Conservation (phyloP, 169 alveolate species). For the Plasmodium adleri region DNA sequence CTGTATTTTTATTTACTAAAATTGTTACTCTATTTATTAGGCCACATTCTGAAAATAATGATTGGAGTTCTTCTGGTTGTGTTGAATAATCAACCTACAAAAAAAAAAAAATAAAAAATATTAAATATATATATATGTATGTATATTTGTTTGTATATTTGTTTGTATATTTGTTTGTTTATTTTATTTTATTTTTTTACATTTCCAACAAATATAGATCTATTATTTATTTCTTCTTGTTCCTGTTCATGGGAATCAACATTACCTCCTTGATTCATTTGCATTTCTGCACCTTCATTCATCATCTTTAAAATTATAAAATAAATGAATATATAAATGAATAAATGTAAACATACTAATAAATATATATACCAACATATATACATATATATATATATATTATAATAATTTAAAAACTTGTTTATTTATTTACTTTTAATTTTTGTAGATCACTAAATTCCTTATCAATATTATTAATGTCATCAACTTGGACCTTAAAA, state of each 20-base stretch:
- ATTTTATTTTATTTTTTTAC: conserved; percentile 59
- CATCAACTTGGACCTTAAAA: conserved; percentile 65
- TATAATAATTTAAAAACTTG: not conserved
- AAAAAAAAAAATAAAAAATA: conserved; percentile 21
- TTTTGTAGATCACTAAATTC: conserved; percentile 73
- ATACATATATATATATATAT: conserved; percentile 8
- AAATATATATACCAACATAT: not conserved
- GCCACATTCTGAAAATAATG: conserved; percentile 93
- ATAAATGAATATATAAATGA: not conserved
- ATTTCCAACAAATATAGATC: conserved; percentile 87
- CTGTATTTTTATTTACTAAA: conserved; percentile 92
- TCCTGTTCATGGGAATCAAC: conserved; percentile 72
- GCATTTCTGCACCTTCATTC: conserved; percentile 77
- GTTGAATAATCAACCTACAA: conserved; percentile 93
- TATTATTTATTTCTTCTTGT: conserved; percentile 84
- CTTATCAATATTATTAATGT: conserved; percentile 63
- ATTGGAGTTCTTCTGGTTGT: conserved; percentile 92
- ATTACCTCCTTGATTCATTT: conserved; percentile 46
- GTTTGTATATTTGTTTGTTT: not conserved
- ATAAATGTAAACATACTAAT: not conserved
- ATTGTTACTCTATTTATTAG: conserved; percentile 92
- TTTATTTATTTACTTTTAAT: conserved; percentile 39
- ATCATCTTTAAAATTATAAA: conserved; percentile 44
- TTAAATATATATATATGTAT: not conserved
- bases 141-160: not conserved